Base-by-base conservation (phyloP, 371 early-diverging fungal species). In the Mortierella sp. region DNA sequence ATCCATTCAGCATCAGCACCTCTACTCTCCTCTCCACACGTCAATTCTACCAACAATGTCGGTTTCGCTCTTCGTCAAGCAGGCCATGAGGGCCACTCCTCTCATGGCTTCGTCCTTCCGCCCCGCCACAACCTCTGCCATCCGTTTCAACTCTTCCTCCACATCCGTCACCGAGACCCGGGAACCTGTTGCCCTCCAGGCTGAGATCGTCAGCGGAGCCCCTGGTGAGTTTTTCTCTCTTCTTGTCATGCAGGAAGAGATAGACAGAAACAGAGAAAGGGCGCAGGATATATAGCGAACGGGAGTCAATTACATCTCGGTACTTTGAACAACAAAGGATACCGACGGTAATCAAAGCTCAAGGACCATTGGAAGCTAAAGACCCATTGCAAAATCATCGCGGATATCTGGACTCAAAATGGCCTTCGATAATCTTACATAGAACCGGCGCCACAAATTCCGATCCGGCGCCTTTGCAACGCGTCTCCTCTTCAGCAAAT, bases 121-220 rank as follows among this genome's bases (percentile, higher is more conserved):
- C 47, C 72, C 60, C 72, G 42, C 70, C 16, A 55, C 77, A 28
- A 13, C 70, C 45, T 60, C 68, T 31, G 73, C 79, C 68, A 47
- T 74, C 70, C 9, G 74, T 44, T 54, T 55, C 70, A 70, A 47
- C 74, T 73, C 74, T 31, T 52, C 74, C 45, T 63, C 73, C 42
- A 78, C 79, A 50, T 60, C 79, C 57, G 79, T 79, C 52, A 79
- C 70, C 26, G 79, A 79, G 74, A 44, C 74, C 26, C 58, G 74
- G 54, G 79, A 73, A 28, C 74, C 73, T 31, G 65, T 74, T 63
- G 52, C 79, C 54, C 79, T 79, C 47, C 79, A 79, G 79, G 79
- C 79, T 70, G 79, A 79, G 74, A 79, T 79, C 79, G 54, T 79
- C 74, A 79, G 79, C 57, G 79, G 79, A 60, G 79, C 79, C 42